Base-by-base conservation (phyloP, 768 basidiomycete genomes). In the Tubosaeta sp. region DNA sequence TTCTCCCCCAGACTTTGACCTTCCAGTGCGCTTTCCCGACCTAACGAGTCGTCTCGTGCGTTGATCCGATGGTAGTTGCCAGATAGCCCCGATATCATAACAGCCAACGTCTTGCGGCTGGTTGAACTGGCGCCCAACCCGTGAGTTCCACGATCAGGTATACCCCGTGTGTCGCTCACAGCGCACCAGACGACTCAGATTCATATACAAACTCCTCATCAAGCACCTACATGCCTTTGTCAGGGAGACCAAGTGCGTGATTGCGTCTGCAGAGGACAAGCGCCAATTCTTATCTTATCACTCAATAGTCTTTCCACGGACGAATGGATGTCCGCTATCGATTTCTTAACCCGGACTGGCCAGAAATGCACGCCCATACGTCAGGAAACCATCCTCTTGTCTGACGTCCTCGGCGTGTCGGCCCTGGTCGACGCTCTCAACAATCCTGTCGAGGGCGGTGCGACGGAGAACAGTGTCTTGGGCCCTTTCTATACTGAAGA, bases 401-500 rank as follows among this genome's bases (percentile, higher is more conserved):
- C 88, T 1, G 91, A 93, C 61, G 76, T 80, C 0, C 71, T 93
- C 1, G 91, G 92, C 6, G 79, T 88, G 3, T 91, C 89, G 0
- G 75, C 85, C 1, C 76, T 94, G 46, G 84, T 94, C 10, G 87
- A 92, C 55, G 68, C 78, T 22, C 65, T 89, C 46, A 90, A 90
- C 69, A 84, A 88, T 59, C 80, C 83, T 3, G 78, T 79, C 40
- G 71, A 76, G 4, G 74, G 75, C 6, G 75, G 73, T 4, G 84
- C 82, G 19, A 91, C 89, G 1, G 86, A 87, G 59, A 80, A 79
- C 27, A 86, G 83, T 19, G 84, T 93, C 11, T 75, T 93, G 24
- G 90, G 90, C 3, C 91, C 90, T 4, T 93, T 93, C 71, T 85
- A 77, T 60, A 88, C 87, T 3, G 82, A 84, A 18, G 89, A 92